Base-by-base conservation (phyloP, 345 rosid species). In the Citrus trifoliata region DNA sequence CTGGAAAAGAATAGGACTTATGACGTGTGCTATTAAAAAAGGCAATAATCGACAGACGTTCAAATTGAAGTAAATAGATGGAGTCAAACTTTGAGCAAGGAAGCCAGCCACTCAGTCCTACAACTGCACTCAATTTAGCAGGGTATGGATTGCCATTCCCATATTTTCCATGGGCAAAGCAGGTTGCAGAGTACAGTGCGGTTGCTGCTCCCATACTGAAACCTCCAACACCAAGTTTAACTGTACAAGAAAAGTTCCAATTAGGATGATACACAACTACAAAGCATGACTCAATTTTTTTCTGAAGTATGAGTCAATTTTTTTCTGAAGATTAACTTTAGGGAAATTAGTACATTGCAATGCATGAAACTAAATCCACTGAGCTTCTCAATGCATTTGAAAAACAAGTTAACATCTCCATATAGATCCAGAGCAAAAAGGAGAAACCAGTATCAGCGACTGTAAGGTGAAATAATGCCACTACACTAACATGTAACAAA, bases 191-290 rank as follows among this genome's bases (percentile, higher is more conserved):
- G 81, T 96, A 94, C 30, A 96, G 86, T 42, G 98, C 78, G 35
- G 98, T 89, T 63, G 93, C 99, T 10, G 98, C 97, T 79, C 99
- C 99, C 99, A 96, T 96, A 83, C 99, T 96, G 91, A 96, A 96
- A 62, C 99, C 99, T 81, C 99, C 99, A 81, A 96, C 78, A 60
- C 97, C 99, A 74, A 94, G 87, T 90, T 94, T 94, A 79, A 96
- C 99, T 95, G 91, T 53, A 77, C 60, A 79, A 65, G 80, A 60
- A 80, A 81, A 59, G 51, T 75, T 64, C 51, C 32, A n/a, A 48
- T 82, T 48, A 83, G 32, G 79, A 74, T 18, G 18, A 72, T 22
- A 35, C 27, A 67, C 62, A 21, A 21, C 24, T 40, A 40, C 32
- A 27, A 22, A 10, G 62, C 7, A 61, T 28, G 37, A 78, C 7